These are phyloP conservation scores for Gracilaria gracilis DNA, from an alignment of 23 red algal genomes.

Conservation along the genomic window DNA sequence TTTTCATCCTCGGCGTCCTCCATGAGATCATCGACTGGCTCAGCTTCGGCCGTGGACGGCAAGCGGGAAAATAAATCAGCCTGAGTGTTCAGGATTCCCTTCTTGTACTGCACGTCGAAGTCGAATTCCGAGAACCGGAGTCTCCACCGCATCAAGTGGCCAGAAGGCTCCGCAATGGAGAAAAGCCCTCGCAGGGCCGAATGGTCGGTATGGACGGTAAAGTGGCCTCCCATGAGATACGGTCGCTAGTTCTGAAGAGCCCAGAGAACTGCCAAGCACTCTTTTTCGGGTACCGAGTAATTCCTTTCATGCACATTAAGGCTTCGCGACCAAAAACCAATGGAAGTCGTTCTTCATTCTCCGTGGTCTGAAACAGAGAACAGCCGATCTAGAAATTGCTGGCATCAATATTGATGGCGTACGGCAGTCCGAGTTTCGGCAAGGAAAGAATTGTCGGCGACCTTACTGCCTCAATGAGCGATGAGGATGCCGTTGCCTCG, in stretches of 20 bases:
- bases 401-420: slow-evolving; percentile 31
- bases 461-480: not conserved
- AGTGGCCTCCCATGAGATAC: too few species aligned
- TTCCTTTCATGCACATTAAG: slow-evolving; percentile 8
- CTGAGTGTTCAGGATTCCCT: slow-evolving; percentile 17
- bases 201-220: too few species aligned
- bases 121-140: too few species aligned
- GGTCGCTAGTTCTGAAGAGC: too few species aligned
- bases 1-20: too few species aligned
- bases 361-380: slow-evolving; percentile 2
- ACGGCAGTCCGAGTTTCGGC: not conserved
- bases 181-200: too few species aligned
- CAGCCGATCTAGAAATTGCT: slow-evolving; percentile 22
- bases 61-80: slow-evolving; percentile 9
- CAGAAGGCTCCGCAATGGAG: too few species aligned
- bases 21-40: not conserved
- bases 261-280: too few species aligned
- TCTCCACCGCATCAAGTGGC: too few species aligned
- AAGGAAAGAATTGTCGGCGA: not conserved
- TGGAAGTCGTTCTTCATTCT: not conserved
- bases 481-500: not conserved
- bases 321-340: slow-evolving; percentile 35
- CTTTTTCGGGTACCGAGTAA: too few species aligned
- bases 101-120: slow-evolving; percentile 23
- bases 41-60: slow-evolving; percentile 5